phyloP scores from a whole-genome alignment of 352 stramenopile species.

The Pelagophyceae sp. region DNA sequence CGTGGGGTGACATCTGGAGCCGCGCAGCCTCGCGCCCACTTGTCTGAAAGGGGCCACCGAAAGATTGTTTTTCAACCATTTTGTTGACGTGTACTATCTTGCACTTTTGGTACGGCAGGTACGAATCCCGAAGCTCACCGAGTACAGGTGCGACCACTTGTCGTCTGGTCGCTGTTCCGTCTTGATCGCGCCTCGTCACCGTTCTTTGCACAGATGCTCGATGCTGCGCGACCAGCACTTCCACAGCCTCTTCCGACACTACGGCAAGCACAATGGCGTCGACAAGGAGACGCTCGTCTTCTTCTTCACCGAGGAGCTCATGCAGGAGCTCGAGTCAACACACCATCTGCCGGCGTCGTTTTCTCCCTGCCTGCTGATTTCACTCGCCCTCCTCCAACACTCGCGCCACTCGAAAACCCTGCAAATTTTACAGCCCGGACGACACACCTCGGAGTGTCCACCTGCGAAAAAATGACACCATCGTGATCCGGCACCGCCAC shows the following conservation, averaged over 20 bases:
- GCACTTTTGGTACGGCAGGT: neutral
- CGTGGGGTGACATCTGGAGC: neutral
- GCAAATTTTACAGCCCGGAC: too few species aligned
- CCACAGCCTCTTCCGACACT: conserved; percentile 92
- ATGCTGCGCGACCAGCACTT: conserved; percentile 98
- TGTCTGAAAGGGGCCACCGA: too few species aligned
- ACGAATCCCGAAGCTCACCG: conserved; percentile 9
- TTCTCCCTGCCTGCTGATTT: too few species aligned
- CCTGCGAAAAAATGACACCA: conserved; percentile 18
- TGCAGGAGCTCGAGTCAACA: conserved; percentile 33
- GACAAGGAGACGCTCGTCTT: conserved; percentile 92
- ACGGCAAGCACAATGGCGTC: conserved; percentile 95
- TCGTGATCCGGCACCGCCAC: conserved; percentile 15
- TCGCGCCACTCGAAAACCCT: too few species aligned
- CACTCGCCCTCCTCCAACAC: too few species aligned
- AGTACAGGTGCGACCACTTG: conserved; percentile 11
- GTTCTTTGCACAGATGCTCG: conserved; percentile 54
- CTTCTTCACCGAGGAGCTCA: conserved; percentile 76
- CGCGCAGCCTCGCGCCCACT: too few species aligned
- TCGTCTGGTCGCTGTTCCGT: too few species aligned
- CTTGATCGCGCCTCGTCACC: neutral
- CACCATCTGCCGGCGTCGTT: too few species aligned
- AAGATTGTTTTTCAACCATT: too few species aligned
- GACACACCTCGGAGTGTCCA: conserved; percentile 17
- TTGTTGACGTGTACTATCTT: too few species aligned